Evolutionary conservation across 2,329 filamentous ascomycete genomes (phyloP).

Genomic region (Botrytis hyacinthi): DNA sequence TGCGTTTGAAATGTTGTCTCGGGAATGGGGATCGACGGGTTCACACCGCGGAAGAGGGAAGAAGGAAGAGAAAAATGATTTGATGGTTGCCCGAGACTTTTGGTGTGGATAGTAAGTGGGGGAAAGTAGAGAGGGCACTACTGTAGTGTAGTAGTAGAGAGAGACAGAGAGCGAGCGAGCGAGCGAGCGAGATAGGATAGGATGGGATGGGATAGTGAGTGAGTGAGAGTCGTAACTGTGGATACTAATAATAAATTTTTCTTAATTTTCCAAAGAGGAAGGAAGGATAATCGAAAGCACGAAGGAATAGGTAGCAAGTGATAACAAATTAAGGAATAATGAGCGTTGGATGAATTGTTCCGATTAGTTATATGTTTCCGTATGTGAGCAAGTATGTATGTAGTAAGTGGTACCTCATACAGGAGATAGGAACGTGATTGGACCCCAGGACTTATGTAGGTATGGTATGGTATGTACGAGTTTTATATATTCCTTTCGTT

Average conservation of each 20-base stretch:
- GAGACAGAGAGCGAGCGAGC: background rate
- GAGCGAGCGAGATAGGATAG: background rate
- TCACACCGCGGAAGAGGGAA: slow-evolving; percentile 14
- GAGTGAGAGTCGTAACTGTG: slow-evolving; percentile 5
- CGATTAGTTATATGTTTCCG: background rate
- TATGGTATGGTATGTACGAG: background rate
- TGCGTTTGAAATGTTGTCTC: slow-evolving; percentile 9
- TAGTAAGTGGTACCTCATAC: background rate
- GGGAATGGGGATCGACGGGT: slow-evolving; percentile 14
- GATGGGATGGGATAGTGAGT: background rate
- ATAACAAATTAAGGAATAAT: background rate
- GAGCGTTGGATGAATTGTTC: background rate
- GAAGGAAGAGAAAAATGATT: background rate
- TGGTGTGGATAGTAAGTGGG: slow-evolving; percentile 11
- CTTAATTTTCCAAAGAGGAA: background rate
- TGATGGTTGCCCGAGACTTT: slow-evolving; percentile 8
- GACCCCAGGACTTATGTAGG: background rate
- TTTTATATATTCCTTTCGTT: slow-evolving; percentile 3
- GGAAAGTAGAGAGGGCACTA: background rate
- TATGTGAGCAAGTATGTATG: background rate
- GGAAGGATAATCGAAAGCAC: background rate
- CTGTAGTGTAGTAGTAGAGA: background rate
- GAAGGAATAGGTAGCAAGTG: background rate
- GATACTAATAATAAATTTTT: background rate
- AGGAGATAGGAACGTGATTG: background rate